phyloP scores from a whole-genome alignment of 2,329 filamentous ascomycete species.

The Cordyceps javanica region DNA sequence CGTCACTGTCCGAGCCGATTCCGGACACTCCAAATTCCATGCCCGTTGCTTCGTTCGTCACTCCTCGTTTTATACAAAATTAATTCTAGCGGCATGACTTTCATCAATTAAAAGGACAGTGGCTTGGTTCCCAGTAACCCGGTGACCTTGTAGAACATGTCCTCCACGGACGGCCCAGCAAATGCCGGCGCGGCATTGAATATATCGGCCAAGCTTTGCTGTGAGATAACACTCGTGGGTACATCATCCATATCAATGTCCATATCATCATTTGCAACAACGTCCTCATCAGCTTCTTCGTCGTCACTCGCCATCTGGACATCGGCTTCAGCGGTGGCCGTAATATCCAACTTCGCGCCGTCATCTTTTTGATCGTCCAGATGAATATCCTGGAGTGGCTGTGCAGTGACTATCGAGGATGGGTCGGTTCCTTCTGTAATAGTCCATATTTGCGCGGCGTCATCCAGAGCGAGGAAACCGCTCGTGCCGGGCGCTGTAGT shows the following conservation, averaged over 20 bases:
- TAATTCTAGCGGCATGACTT: background rate
- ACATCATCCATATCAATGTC: constrained; percentile 44
- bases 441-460: constrained; percentile 65
- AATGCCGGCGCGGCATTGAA: constrained; percentile 66
- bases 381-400: constrained; percentile 48
- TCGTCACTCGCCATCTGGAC: constrained; percentile 38
- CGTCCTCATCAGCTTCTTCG: constrained; percentile 31
- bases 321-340: constrained; percentile 27
- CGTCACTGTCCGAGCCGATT: background rate
- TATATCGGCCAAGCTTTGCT: constrained; percentile 62
- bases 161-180: constrained; percentile 64
- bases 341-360: constrained; percentile 20
- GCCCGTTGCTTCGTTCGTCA: constrained; percentile 2
- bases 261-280: constrained; percentile 34
- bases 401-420: constrained; percentile 44
- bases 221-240: constrained; percentile 55
- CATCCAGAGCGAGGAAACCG: constrained; percentile 71
- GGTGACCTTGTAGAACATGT: constrained; percentile 69
- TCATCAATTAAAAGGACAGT: constrained; percentile 21
- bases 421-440: constrained; percentile 54
- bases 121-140: constrained; percentile 53
- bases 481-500: constrained; percentile 56
- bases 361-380: constrained; percentile 32
- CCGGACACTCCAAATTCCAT: constrained; percentile 10
- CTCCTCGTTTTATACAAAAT: background rate